Percentiles rank a stretch among this genome's conserved stretches.
These are phyloP conservation scores for Vachellia pachyceras DNA, from an alignment of 306 rosid species.

Conservation along the genomic window DNA sequence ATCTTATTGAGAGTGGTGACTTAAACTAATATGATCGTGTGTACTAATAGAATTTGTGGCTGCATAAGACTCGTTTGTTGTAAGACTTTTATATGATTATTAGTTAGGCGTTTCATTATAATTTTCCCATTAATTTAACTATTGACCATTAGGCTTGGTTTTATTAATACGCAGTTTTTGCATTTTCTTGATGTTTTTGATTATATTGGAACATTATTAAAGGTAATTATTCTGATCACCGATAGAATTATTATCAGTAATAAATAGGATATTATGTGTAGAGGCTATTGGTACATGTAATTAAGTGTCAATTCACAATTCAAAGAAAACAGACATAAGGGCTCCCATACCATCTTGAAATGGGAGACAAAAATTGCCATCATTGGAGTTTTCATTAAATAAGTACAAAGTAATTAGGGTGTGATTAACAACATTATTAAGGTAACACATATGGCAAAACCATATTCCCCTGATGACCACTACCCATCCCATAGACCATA, in stretches of 20 bases:
- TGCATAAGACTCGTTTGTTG: too few species aligned
- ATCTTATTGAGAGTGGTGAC: too few species aligned
- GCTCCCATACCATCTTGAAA: slow-evolving; percentile 26
- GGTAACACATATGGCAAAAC: slow-evolving; percentile 7
- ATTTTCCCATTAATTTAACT: not conserved
- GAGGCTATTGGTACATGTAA: not conserved
- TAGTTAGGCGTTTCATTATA: too few species aligned
- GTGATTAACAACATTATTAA: slow-evolving; percentile 26
- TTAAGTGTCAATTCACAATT: not conserved
- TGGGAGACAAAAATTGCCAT: slow-evolving; percentile 38
- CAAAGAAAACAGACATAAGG: not conserved
- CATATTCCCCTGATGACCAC: slow-evolving; percentile 24
- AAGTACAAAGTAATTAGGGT: slow-evolving; percentile 41
- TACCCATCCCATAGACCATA: not conserved
- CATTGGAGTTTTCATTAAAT: slow-evolving; percentile 40
- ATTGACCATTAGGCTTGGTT: not conserved
- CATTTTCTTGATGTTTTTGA: not conserved
- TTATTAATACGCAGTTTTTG: slow-evolving; percentile 23
- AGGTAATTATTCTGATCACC: slow-evolving; percentile 21
- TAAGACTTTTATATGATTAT: too few species aligned
- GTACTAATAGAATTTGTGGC: too few species aligned
- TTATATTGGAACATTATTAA: slow-evolving; percentile 13
- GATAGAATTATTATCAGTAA: slow-evolving; percentile 20
- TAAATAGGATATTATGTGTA: not conserved
- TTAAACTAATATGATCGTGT: too few species aligned